Percentiles rank a stretch among this genome's conserved stretches.
phyloP scores from a whole-genome alignment of 1,139 yeast genomes.

The Candida tetrigidarum region DNA sequence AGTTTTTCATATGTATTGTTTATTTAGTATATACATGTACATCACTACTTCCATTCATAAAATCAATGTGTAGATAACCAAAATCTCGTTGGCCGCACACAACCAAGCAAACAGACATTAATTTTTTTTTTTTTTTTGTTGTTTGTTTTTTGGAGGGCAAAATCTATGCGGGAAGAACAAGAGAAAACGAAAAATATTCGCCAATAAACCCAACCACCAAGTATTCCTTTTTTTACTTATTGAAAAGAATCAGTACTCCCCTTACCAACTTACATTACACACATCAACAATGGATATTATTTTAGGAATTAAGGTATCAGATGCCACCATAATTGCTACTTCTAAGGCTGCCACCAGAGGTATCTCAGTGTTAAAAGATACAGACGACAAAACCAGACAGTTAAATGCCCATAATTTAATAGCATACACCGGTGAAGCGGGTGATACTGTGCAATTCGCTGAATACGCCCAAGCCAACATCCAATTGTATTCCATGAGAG shows the following conservation, averaged over 20 bases:
- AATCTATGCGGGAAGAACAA: constrained; percentile 4
- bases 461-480: constrained; percentile 93
- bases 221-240: background rate
- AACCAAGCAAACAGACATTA: background rate
- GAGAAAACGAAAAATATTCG: constrained; percentile 9
- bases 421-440: constrained; percentile 96
- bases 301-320: constrained; percentile 82
- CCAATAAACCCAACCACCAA: background rate
- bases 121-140: too few species aligned
- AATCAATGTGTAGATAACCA: background rate
- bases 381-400: constrained; percentile 85
- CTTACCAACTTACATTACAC: background rate
- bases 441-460: constrained; percentile 97
- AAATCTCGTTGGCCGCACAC: background rate
- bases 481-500: constrained; percentile 86
- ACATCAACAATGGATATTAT: constrained; percentile 73
- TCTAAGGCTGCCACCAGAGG: constrained; percentile 96
- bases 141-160: constrained; percentile 1
- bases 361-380: constrained; percentile 81
- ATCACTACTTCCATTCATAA: background rate
- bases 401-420: constrained; percentile 79
- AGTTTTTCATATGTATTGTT: too few species aligned
- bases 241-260: too few species aligned
- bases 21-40: background rate
- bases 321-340: constrained; percentile 85